Percentiles rank a stretch among this genome's conserved stretches.
Conservation (phyloP, 306 rosid genomes). For the Fragaria ananassa region DNA sequence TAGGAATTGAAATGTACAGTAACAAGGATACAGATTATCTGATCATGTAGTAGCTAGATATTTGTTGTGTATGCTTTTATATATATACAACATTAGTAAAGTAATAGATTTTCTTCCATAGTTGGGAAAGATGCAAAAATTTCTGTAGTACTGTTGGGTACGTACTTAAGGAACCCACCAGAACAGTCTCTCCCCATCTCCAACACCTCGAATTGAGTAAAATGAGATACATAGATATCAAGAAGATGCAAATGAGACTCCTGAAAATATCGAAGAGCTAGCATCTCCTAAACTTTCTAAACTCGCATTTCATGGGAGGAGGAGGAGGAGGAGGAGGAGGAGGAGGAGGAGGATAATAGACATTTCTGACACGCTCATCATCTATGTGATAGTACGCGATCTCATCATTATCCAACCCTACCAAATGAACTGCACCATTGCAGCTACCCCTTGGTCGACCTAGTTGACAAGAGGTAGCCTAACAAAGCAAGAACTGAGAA, state of each 20-base stretch:
- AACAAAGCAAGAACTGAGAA: not conserved
- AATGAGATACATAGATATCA: not conserved
- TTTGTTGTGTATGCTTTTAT: too few relatives aligned
- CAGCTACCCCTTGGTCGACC: not conserved
- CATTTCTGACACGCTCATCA: not conserved
- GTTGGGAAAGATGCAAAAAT: too few relatives aligned
- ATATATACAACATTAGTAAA: too few relatives aligned
- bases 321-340: not conserved
- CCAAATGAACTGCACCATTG: constrained; percentile 16
- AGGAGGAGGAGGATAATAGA: not conserved
- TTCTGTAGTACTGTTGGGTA: too few relatives aligned
- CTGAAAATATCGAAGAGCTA: not conserved
- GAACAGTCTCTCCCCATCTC: constrained; percentile 21
- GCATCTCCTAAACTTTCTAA: not conserved
- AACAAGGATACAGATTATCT: too few relatives aligned
- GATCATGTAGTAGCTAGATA: too few relatives aligned
- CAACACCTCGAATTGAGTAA: not conserved
- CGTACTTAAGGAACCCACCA: constrained; percentile 23
- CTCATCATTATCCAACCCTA: not conserved
- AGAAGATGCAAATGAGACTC: constrained; percentile 9
- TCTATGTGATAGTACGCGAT: constrained; percentile 5
- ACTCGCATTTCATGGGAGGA: too few relatives aligned
- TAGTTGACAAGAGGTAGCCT: not conserved
- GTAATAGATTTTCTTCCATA: too few relatives aligned
- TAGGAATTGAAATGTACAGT: too few relatives aligned